A percentile compares a stretch with the other conserved stretches of the same genome.
phyloP scores from a whole-genome alignment of 192 early-diverging fungal genomes.

The Phycomyces nitens region DNA sequence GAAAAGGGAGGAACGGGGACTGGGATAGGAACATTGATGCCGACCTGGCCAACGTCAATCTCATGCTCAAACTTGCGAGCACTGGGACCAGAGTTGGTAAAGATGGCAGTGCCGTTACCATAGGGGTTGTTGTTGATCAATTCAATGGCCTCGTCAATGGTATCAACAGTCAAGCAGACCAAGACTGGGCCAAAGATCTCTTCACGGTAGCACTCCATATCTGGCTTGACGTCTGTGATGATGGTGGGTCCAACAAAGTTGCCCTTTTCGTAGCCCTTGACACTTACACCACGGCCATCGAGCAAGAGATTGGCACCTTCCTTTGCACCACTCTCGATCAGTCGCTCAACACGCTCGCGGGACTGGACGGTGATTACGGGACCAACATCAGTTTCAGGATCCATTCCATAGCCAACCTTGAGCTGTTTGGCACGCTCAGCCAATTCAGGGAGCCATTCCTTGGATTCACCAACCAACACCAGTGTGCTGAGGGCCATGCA shows the following conservation, averaged over 20 bases:
- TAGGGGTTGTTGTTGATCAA: constrained; percentile 89
- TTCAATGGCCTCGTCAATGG: constrained; percentile 88
- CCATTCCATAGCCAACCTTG: constrained; percentile 82
- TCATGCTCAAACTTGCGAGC: constrained; percentile 87
- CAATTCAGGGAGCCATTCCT: constrained; percentile 84
- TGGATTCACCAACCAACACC: constrained; percentile 84
- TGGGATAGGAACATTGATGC: constrained; percentile 87
- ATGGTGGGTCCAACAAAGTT: constrained; percentile 98
- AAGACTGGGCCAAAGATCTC: constrained; percentile 97
- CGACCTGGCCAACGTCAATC: constrained; percentile 92
- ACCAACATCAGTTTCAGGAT: constrained; percentile 82
- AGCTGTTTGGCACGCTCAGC: constrained; percentile 81
- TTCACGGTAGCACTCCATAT: constrained; percentile 88
- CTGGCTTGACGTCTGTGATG: constrained; percentile 63
- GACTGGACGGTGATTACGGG: constrained; percentile 85
- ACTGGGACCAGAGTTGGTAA: constrained; percentile 85
- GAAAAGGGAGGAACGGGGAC: constrained; percentile 97
- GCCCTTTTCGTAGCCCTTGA: constrained; percentile 76
- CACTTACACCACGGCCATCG: constrained; percentile 82
- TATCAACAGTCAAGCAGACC: constrained; percentile 75
- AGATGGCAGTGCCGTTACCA: constrained; percentile 82
- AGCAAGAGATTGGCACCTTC: constrained; percentile 83
- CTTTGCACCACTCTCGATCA: constrained; percentile 81
- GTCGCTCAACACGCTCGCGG: constrained; percentile 62
- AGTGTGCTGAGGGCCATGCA: constrained; percentile 96